Base-by-base conservation (phyloP, 768 basidiomycete genomes). In the Royoungia palumana region DNA sequence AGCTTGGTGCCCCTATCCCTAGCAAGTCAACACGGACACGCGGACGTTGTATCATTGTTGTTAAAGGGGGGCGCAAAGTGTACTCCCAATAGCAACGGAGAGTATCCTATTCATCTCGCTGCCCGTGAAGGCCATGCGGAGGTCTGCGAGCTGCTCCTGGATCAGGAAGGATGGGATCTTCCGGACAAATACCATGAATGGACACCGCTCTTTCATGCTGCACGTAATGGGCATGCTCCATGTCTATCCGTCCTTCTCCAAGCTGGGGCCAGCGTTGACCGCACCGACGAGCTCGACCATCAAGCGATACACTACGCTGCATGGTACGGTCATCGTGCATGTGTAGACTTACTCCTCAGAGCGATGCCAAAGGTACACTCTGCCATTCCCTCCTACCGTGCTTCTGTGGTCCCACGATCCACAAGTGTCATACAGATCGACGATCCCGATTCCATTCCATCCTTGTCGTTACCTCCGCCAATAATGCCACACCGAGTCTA, bases 401-500 rank as follows among this genome's bases (percentile, higher is more conserved):
- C 50, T 54, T 42, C 56, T 59, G 45, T 24, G 50, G 37, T 59
- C 43, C 57, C 59, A 56, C 56, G 61, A 63, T 47, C 60, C 62
- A 59, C 41, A 57, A 55, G 48, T n/a, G 66, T 66, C 35, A 55
- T 70, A 46, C 63, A 70, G 38, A 64, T 71, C 9, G 81, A 91
- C 61, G 90, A 97, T 52, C 83, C 89, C 30, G 96, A 99, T 63
- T 75, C 86, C 53, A 99, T 99, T 54, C 96, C 96, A 14, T 87
- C 87, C 1, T 75, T 99, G n/a, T 91, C 89, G 17, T 78, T 99
- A 16, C 96, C 96, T 2, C 96, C 96, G 1, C 96, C 96, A 2
- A 97, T 97, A 64, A 95, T 99, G 81, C 94, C 96, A 24, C 92
- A 97, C 64, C 83, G 93, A 45, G 89, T 95, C 27, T 99, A 99